phyloP scores from a whole-genome alignment of 805 yeast species.

The Saccharomycopsis fermentans region DNA sequence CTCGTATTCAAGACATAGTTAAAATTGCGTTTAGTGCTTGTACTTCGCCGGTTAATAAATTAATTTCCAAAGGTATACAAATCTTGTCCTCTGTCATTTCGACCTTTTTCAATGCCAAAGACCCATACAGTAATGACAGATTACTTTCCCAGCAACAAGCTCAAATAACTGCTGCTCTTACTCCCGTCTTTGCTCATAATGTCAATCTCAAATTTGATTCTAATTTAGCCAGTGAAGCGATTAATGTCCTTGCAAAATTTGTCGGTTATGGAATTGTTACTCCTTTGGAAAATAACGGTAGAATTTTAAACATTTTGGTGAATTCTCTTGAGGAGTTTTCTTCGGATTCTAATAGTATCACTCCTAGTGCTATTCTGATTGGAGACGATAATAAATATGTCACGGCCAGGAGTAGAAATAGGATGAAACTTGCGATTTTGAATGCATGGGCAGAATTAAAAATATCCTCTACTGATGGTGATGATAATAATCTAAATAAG shows the following conservation, averaged over 20 bases:
- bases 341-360: conserved; percentile 14
- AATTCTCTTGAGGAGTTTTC: conserved; percentile 50
- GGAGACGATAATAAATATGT: conserved; percentile 36
- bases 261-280: conserved; percentile 47
- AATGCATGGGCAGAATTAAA: conserved; percentile 67
- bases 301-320: conserved; percentile 56
- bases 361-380: conserved; percentile 4
- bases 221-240: conserved; percentile 63
- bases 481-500: conserved; percentile 21
- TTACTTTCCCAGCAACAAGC: conserved; percentile 90
- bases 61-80: conserved; percentile 56
- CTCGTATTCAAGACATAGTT: conserved; percentile 53
- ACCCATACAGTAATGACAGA: conserved; percentile 62
- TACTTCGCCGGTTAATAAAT: conserved; percentile 51
- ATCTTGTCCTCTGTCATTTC: conserved; percentile 55
- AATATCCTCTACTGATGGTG: conserved; percentile 25
- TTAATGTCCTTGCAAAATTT: conserved; percentile 68
- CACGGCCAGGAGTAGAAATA: conserved; percentile 37
- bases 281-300: conserved; percentile 36
- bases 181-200: conserved; percentile 60
- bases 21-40: conserved; percentile 74
- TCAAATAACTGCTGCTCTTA: conserved; percentile 78
- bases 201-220: conserved; percentile 50
- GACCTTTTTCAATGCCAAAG: conserved; percentile 50
- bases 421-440: conserved; percentile 49